A percentile compares a stretch with the other conserved stretches of the same genome.
phyloP scores from a whole-genome alignment of 2,329 filamentous ascomycete genomes.

The Nannizzia gypsea region DNA sequence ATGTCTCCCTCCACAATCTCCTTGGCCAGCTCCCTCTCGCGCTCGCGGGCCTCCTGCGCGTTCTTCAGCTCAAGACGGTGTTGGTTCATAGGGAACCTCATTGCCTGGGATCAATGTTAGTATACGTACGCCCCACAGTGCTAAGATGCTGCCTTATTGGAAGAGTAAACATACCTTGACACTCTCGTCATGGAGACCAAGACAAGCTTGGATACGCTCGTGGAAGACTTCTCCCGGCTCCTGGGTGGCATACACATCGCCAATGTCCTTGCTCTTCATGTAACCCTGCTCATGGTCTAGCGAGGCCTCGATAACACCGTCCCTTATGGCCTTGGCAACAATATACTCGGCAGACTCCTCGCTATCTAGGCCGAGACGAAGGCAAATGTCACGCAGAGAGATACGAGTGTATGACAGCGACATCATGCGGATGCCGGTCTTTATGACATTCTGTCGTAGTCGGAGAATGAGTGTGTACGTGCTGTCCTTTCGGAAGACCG shows the following conservation, averaged over 20 bases:
- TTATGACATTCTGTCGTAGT: slow-evolving; percentile 96
- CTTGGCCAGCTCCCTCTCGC: slow-evolving; percentile 93
- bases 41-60: slow-evolving; percentile 91
- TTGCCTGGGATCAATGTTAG: slow-evolving; percentile 51
- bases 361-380: slow-evolving; percentile 80
- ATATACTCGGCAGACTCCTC: slow-evolving; percentile 99
- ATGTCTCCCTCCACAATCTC: slow-evolving; percentile 97
- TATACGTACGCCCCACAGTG: background rate
- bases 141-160: background rate
- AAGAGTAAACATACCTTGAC: slow-evolving; percentile 61
- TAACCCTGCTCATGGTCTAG: slow-evolving; percentile 89
- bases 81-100: slow-evolving; percentile 99
- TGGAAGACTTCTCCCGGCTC: slow-evolving; percentile 97
- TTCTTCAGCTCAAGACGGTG: slow-evolving; percentile 95
- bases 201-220: slow-evolving; percentile 83
- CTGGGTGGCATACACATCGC: slow-evolving; percentile 88
- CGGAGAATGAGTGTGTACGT: slow-evolving; percentile 94
- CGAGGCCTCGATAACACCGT: slow-evolving; percentile 92
- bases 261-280: slow-evolving; percentile 97
- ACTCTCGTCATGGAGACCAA: slow-evolving; percentile 90
- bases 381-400: slow-evolving; percentile 91
- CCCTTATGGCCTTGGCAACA: slow-evolving; percentile 93
- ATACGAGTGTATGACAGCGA: slow-evolving; percentile 96
- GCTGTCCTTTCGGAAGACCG: slow-evolving; percentile 80
- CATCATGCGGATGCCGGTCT: slow-evolving; percentile 98